Conservation (phyloP, 2,329 filamentous ascomycete genomes). For the Biscogniauxia sp. region DNA sequence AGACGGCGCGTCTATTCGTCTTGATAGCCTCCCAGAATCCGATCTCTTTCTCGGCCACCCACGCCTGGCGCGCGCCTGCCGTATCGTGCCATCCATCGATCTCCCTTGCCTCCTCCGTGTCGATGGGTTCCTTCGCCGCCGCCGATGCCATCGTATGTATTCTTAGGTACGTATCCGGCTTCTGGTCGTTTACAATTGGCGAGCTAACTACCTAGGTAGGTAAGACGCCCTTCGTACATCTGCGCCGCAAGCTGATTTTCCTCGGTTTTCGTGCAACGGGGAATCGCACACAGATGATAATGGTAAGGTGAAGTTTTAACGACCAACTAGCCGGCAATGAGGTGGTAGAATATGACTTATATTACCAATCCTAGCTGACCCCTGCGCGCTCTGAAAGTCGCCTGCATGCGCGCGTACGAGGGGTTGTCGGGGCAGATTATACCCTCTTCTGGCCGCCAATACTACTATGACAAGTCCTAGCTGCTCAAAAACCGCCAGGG, state of each 20-base stretch:
- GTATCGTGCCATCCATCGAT: neutral
- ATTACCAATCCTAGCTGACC: neutral
- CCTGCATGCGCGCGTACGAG: neutral
- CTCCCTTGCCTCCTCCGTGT: neutral
- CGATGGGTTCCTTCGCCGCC: neutral
- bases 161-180: no score
- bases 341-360: neutral
- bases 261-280: neutral
- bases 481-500: neutral
- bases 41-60: neutral
- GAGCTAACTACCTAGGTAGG: neutral
- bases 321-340: neutral
- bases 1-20: constrained; percentile 4
- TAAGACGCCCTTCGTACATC: neutral
- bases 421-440: neutral
- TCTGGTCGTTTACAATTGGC: neutral
- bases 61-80: neutral
- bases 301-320: no score
- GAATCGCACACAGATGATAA: no score
- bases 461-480: neutral
- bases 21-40: constrained; percentile 2
- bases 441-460: neutral
- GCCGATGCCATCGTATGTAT: neutral
- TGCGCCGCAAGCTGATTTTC: no score
- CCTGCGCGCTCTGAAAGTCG: neutral